phyloP scores from a whole-genome alignment of 495 filamentous ascomycete genomes.

The Penicillium macrosclerotiorum region DNA sequence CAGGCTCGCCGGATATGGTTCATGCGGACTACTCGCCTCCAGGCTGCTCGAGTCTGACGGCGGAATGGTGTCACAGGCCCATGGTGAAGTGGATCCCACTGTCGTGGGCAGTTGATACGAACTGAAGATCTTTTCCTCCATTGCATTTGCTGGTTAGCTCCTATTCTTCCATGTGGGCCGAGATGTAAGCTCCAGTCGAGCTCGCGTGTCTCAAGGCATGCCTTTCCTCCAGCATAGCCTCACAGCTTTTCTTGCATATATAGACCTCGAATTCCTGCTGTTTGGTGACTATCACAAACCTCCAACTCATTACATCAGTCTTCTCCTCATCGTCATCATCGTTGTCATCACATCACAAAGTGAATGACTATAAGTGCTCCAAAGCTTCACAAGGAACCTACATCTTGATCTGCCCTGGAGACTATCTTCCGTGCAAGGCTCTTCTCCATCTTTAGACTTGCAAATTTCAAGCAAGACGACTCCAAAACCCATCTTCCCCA shows the following conservation, averaged over 20 bases:
- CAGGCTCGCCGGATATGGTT: constrained; percentile 11
- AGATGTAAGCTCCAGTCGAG: constrained; percentile 16
- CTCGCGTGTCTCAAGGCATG: constrained; percentile 28
- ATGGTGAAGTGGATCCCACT: constrained; percentile 12
- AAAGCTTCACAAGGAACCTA: no score
- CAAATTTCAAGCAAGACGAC: neutral
- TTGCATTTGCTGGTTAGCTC: constrained; percentile 16
- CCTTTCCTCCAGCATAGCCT: constrained; percentile 13
- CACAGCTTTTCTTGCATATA: constrained; percentile 16
- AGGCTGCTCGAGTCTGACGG: constrained; percentile 9
- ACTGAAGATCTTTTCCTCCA: constrained; percentile 25
- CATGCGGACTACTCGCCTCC: constrained; percentile 15
- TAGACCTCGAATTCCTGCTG: constrained; percentile 17
- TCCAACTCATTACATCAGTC: neutral
- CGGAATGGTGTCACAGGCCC: constrained; percentile 23
- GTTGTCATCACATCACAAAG: no score
- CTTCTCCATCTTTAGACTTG: neutral
- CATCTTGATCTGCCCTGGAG: neutral
- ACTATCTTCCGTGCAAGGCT: neutral
- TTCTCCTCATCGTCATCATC: constrained; percentile 7
- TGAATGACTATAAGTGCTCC: no score
- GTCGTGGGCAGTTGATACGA: constrained; percentile 12
- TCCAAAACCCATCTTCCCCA: neutral
- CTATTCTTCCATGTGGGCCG: constrained; percentile 26
- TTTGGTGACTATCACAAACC: constrained; percentile 4